A percentile compares a stretch with the other conserved stretches of the same genome.
These are phyloP conservation scores for Naganishia sp. DNA, from an alignment of 1,284 basidiomycete genomes.

Conservation along the genomic window DNA sequence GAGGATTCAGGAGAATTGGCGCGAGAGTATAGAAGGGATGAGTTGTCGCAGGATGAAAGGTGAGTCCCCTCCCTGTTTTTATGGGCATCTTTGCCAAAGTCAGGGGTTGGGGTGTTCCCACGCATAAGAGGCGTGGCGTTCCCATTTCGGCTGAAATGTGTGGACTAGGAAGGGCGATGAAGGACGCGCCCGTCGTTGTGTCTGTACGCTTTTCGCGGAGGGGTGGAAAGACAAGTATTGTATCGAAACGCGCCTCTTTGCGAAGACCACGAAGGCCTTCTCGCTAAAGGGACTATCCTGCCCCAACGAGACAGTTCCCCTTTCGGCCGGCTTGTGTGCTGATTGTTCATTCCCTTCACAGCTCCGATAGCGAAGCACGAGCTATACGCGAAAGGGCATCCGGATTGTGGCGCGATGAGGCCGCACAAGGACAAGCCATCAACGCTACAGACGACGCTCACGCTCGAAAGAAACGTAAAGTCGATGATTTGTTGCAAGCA, in stretches of 20 bases:
- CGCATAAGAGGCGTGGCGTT: neutral
- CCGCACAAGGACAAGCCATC: neutral
- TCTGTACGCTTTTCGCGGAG: neutral
- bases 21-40: neutral
- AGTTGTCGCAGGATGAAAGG: neutral
- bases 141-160: neutral
- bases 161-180: too few species aligned
- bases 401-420: neutral
- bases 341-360: neutral
- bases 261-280: neutral
- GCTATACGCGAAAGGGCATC: neutral
- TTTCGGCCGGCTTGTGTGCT: neutral
- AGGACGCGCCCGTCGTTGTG: too few species aligned
- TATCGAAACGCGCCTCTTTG: neutral
- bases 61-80: neutral
- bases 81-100: too few species aligned
- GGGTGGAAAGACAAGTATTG: neutral
- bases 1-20: neutral
- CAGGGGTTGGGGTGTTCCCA: too few species aligned
- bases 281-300: neutral
- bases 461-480: conserved; percentile 3
- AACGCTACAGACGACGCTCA: neutral
- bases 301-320: neutral
- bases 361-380: neutral
- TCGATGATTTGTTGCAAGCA: neutral